These are phyloP conservation scores for Lactarius evosmus DNA, from an alignment of 768 basidiomycete genomes.

Conservation along the genomic window DNA sequence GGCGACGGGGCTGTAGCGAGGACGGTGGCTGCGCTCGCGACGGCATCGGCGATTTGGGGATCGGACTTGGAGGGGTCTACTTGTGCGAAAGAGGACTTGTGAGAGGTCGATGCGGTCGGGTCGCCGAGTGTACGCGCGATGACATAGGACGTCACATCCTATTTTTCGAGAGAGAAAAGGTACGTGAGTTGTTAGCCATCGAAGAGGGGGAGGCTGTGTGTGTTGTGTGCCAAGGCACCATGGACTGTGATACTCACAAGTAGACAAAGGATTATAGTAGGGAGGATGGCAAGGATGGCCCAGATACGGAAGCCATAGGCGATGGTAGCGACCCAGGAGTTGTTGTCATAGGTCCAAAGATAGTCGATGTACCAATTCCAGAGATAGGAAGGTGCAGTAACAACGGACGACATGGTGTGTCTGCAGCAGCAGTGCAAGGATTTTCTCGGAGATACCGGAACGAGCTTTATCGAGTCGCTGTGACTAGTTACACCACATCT, in stretches of 20 bases:
- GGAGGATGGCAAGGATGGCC: slow-evolving; percentile 48
- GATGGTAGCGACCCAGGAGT: slow-evolving; percentile 64
- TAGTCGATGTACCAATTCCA: slow-evolving; percentile 62
- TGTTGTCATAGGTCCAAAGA: slow-evolving; percentile 59
- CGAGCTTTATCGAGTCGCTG: not conserved
- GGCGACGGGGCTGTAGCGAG: not conserved
- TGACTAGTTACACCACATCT: not conserved
- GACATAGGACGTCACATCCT: slow-evolving; percentile 81
- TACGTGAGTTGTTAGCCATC: not conserved
- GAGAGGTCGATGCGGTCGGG: slow-evolving; percentile 70
- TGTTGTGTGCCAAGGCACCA: not conserved
- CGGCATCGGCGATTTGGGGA: not conserved
- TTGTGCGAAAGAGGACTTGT: slow-evolving; percentile 35
- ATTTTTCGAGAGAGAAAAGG: slow-evolving; percentile 3
- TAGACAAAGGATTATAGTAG: slow-evolving; percentile 59
- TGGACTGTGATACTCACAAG: slow-evolving; percentile 47
- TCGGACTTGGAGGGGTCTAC: not conserved
- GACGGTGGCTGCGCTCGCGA: not conserved
- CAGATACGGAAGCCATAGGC: slow-evolving; percentile 65
- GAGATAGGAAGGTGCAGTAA: slow-evolving; percentile 42
- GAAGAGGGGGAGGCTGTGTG: not conserved
- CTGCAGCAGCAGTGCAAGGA: not conserved
- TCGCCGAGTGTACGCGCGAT: slow-evolving; percentile 79
- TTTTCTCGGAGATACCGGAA: not conserved
- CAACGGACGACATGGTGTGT: slow-evolving; percentile 24